phyloP scores from a whole-genome alignment of 2,329 filamentous ascomycete genomes.

The Scedosporium dehoogii region DNA sequence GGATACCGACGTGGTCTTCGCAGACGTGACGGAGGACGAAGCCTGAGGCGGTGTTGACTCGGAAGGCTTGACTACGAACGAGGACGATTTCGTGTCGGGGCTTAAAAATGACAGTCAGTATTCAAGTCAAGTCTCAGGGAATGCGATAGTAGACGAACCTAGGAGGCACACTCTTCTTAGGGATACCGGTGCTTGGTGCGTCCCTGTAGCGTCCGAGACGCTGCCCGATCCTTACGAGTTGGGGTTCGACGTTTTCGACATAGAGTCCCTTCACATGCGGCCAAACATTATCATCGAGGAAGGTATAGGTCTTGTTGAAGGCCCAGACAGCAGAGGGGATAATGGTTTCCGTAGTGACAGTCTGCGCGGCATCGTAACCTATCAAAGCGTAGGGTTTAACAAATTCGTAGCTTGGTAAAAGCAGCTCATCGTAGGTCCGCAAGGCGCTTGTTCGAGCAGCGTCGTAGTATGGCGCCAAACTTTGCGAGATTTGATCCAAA shows the following conservation, averaged over 20 bases:
- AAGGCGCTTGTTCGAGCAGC: slow-evolving; percentile 51
- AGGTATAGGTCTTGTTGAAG: slow-evolving; percentile 58
- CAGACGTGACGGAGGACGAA: slow-evolving; percentile 10
- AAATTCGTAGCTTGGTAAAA: slow-evolving; percentile 68
- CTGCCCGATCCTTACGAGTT: slow-evolving; percentile 84
- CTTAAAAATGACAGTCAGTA: not conserved
- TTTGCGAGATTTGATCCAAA: slow-evolving; percentile 49
- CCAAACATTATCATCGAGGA: slow-evolving; percentile 70
- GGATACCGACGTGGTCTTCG: slow-evolving; percentile 15
- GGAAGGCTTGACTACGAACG: slow-evolving; percentile 21
- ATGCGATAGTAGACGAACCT: slow-evolving; percentile 13
- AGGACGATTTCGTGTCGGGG: slow-evolving; percentile 22
- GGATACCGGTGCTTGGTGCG: slow-evolving; percentile 21
- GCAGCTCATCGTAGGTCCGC: slow-evolving; percentile 59
- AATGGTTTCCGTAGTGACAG: slow-evolving; percentile 58
- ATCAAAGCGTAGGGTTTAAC: slow-evolving; percentile 63
- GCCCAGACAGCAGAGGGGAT: slow-evolving; percentile 63
- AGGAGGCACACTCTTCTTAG: slow-evolving; percentile 23
- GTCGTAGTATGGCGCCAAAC: slow-evolving; percentile 63
- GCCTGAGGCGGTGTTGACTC: slow-evolving; percentile 15
- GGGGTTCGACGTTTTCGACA: slow-evolving; percentile 86
- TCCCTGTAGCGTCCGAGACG: slow-evolving; percentile 69
- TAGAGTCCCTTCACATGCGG: slow-evolving; percentile 74
- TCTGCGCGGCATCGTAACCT: slow-evolving; percentile 55
- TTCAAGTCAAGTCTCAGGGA: not conserved